A percentile compares a stretch with the other conserved stretches of the same genome.
Conservation (phyloP, 208 protist genomes). For the Leishmania lainsoni region DNA sequence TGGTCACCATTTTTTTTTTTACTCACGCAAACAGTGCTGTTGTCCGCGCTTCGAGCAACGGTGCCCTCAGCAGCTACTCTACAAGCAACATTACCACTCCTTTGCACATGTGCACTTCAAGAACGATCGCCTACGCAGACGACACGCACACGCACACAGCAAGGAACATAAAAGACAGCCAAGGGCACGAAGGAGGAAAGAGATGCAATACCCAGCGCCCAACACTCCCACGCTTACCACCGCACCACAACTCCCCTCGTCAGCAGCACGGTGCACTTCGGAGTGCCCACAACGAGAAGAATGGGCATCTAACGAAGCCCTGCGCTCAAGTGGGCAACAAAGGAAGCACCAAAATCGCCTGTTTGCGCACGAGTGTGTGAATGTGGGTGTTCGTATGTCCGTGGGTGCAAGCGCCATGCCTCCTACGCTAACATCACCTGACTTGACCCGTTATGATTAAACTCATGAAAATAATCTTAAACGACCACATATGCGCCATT, state of each 20-base stretch:
- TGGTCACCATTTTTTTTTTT: neutral
- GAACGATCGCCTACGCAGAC: neutral
- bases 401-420: neutral
- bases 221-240: neutral
- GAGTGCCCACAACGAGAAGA: neutral
- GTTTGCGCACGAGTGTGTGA: no score
- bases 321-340: neutral
- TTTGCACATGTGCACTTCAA: neutral
- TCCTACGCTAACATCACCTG: neutral
- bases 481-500: neutral
- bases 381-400: neutral
- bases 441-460: neutral
- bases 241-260: neutral
- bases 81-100: neutral
- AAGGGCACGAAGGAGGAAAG: neutral
- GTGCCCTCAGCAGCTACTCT: neutral
- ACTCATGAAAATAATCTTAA: constrained; percentile 5
- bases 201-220: neutral
- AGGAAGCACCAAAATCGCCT: neutral
- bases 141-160: constrained; percentile 1
- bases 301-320: neutral
- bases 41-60: neutral
- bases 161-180: neutral
- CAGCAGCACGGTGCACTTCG: neutral
- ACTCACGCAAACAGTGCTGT: neutral